phyloP scores from a whole-genome alignment of 441 rosid genomes.

The Corymbia calophylla region DNA sequence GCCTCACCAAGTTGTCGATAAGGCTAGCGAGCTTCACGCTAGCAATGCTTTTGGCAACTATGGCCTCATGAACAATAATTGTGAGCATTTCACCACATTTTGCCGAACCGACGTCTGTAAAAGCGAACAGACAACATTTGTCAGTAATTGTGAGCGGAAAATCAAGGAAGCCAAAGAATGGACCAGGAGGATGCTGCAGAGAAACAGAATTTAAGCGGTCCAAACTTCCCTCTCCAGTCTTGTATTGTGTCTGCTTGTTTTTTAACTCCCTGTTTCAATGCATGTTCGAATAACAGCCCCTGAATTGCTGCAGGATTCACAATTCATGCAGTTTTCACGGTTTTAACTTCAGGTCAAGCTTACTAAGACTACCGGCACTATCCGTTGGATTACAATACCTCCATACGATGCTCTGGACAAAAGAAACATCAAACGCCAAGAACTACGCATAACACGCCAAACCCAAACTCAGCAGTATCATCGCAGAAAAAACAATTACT shows the following conservation, averaged over 20 bases:
- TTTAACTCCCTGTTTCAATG: too few relatives aligned
- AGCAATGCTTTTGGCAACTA: not conserved
- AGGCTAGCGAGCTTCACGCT: not conserved
- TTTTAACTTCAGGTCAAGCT: too few relatives aligned
- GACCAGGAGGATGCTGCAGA: not conserved
- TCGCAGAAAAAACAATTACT: too few relatives aligned
- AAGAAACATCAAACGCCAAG: too few relatives aligned
- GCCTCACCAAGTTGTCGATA: conserved; percentile 41
- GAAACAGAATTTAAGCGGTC: not conserved
- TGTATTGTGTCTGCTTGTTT: not conserved
- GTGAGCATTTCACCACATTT: conserved; percentile 53
- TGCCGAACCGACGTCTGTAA: conserved; percentile 8
- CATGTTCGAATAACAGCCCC: too few relatives aligned
- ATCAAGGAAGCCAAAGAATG: not conserved
- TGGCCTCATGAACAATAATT: not conserved
- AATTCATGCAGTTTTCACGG: too few relatives aligned
- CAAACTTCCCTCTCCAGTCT: not conserved
- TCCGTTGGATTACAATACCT: too few relatives aligned
- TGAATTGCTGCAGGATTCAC: too few relatives aligned
- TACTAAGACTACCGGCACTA: too few relatives aligned
- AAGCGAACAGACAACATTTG: not conserved
- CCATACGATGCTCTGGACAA: too few relatives aligned
- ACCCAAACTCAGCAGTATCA: too few relatives aligned
- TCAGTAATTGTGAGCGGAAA: not conserved
- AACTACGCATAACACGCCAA: too few relatives aligned